phyloP scores from a whole-genome alignment of 352 stramenopile species.

The Phytophthora sojae region DNA sequence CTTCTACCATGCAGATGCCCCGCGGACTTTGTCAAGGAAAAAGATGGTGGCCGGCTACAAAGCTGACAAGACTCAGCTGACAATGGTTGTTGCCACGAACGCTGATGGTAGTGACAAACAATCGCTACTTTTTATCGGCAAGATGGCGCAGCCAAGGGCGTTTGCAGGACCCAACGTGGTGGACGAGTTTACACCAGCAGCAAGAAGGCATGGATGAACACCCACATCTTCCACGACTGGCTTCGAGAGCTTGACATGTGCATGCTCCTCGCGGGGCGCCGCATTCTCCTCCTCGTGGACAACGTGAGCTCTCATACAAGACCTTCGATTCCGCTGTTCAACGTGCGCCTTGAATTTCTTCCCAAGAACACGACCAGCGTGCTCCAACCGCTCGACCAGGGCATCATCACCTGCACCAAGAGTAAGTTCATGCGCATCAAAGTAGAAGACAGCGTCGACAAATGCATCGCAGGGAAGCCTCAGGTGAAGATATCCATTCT shows the following conservation, averaged over 20 bases:
- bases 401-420: not conserved
- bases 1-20: not conserved
- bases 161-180: not conserved
- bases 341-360: not conserved
- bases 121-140: not conserved
- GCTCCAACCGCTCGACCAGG: not conserved
- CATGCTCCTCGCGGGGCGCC: not conserved
- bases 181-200: not conserved
- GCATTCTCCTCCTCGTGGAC: not conserved
- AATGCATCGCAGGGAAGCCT: not conserved
- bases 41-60: not conserved
- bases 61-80: not conserved
- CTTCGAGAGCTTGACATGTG: not conserved
- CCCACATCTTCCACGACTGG: not conserved
- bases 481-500: not conserved
- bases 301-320: not conserved
- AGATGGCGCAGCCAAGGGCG: not conserved
- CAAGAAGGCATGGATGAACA: not conserved
- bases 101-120: not conserved
- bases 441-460: not conserved
- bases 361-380: not conserved
- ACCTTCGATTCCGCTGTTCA: not conserved
- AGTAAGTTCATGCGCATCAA: not conserved
- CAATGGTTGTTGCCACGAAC: not conserved
- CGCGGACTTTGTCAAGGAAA: not conserved